These are phyloP conservation scores for Mortierella alpina DNA, from an alignment of 192 early-diverging fungal species.

Conservation along the genomic window DNA sequence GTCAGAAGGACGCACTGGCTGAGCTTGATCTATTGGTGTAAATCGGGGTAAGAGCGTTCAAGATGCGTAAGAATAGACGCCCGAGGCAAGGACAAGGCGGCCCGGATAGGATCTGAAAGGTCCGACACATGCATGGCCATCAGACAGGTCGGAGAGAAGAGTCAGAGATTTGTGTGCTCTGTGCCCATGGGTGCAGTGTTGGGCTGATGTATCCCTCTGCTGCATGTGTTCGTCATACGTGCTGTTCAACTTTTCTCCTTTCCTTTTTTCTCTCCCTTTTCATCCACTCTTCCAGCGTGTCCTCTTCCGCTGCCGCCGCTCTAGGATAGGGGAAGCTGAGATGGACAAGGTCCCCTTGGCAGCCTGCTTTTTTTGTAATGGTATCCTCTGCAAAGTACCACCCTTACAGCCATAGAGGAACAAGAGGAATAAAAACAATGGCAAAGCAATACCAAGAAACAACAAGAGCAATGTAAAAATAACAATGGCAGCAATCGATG, in stretches of 20 bases:
- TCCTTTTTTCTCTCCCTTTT: slow-evolving; percentile 1
- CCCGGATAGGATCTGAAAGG: too few species aligned
- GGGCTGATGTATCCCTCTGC: too few species aligned
- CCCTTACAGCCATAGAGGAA: neutral
- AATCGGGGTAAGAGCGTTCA: neutral
- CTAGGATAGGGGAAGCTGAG: neutral
- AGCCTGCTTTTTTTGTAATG: too few species aligned
- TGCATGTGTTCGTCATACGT: neutral
- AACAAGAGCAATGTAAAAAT: neutral
- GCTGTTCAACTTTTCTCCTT: neutral
- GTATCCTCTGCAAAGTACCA: neutral
- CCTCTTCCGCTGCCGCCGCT: neutral
- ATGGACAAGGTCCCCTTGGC: too few species aligned
- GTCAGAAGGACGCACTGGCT: slow-evolving; percentile 63
- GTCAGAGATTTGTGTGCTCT: neutral
- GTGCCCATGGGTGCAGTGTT: too few species aligned
- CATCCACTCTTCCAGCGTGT: neutral
- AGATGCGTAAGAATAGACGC: neutral
- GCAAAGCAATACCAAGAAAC: neutral
- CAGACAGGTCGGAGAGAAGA: neutral
- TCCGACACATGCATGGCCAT: too few species aligned
- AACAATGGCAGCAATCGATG: neutral
- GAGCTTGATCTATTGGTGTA: slow-evolving; percentile 61
- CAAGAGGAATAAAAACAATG: neutral
- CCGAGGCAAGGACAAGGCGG: too few species aligned